These are phyloP conservation scores for Sporormia fimetaria DNA, from an alignment of 495 filamentous ascomycete species.

Conservation along the genomic window DNA sequence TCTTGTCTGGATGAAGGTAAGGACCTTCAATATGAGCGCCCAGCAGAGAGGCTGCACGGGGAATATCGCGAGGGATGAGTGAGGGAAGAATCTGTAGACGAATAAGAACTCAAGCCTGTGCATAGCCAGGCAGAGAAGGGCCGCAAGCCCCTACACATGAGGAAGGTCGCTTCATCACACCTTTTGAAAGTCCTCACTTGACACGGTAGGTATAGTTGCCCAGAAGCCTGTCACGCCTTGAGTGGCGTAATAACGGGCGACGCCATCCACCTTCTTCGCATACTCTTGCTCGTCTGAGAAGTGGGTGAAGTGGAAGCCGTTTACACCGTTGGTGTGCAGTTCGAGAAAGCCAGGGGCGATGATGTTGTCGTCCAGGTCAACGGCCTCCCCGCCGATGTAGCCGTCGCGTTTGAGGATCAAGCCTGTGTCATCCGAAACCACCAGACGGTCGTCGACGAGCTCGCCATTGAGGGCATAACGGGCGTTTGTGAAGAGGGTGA, in stretches of 20 bases:
- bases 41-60: slow-evolving; percentile 29
- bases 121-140: too few species aligned
- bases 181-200: slow-evolving; percentile 31
- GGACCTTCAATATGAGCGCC: slow-evolving; percentile 36
- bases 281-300: slow-evolving; percentile 31
- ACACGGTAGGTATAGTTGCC: slow-evolving; percentile 34
- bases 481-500: slow-evolving; percentile 36
- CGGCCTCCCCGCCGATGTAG: slow-evolving; percentile 30
- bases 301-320: slow-evolving; percentile 36
- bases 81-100: slow-evolving; percentile 31
- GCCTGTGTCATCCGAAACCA: slow-evolving; percentile 30
- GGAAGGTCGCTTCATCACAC: slow-evolving; percentile 23
- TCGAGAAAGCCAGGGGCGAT: slow-evolving; percentile 35
- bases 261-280: slow-evolving; percentile 26
- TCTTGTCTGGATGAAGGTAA: slow-evolving; percentile 33
- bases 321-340: slow-evolving; percentile 34
- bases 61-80: slow-evolving; percentile 27
- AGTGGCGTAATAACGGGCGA: slow-evolving; percentile 28
- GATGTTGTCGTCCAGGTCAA: slow-evolving; percentile 36
- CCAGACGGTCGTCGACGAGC: slow-evolving; percentile 31
- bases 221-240: slow-evolving; percentile 37
- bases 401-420: slow-evolving; percentile 34
- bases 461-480: slow-evolving; percentile 34
- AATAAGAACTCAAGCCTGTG: background rate
- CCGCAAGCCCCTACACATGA: too few species aligned